A percentile compares a stretch with the other conserved stretches of the same genome.
Conservation (phyloP, 1,284 basidiomycete genomes). For the Termitomyces sp. region DNA sequence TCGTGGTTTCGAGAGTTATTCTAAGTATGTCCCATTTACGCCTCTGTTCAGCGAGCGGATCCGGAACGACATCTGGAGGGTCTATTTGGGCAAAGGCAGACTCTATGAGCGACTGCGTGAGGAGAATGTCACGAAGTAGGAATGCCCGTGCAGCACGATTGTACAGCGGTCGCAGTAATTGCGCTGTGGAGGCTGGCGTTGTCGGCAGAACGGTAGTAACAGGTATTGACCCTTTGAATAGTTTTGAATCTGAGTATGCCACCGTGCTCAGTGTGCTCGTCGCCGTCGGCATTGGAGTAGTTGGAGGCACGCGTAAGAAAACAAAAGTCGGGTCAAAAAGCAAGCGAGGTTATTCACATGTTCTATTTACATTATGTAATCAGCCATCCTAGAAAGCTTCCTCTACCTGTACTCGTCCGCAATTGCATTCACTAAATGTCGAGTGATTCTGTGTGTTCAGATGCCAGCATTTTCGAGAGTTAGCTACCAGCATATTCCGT, state of each 20-base stretch:
- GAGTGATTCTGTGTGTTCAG: too few relatives aligned
- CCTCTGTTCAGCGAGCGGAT: conserved; percentile 48
- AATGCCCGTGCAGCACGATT: conserved; percentile 72
- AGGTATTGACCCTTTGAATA: conserved; percentile 24
- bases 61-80: conserved; percentile 39
- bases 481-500: too few relatives aligned
- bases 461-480: too few relatives aligned
- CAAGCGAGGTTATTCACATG: conserved; percentile 13
- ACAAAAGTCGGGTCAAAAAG: background rate
- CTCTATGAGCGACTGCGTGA: conserved; percentile 58
- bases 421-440: too few relatives aligned
- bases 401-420: too few relatives aligned
- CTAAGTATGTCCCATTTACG: conserved; percentile 81
- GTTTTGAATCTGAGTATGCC: conserved; percentile 19
- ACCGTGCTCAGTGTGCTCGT: conserved; percentile 31
- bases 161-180: conserved; percentile 64
- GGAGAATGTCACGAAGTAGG: conserved; percentile 59
- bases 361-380: conserved; percentile 3
- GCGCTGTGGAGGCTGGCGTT: conserved; percentile 29
- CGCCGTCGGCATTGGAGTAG: conserved; percentile 35
- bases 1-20: conserved; percentile 72
- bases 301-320: background rate
- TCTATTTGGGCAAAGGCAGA: conserved; percentile 63
- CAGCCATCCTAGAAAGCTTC: background rate
- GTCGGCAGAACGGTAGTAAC: conserved; percentile 14